Percentiles rank a stretch among this genome's conserved stretches.
These are phyloP conservation scores for Penicillium steckii DNA, from an alignment of 495 filamentous ascomycete species.

Conservation along the genomic window DNA sequence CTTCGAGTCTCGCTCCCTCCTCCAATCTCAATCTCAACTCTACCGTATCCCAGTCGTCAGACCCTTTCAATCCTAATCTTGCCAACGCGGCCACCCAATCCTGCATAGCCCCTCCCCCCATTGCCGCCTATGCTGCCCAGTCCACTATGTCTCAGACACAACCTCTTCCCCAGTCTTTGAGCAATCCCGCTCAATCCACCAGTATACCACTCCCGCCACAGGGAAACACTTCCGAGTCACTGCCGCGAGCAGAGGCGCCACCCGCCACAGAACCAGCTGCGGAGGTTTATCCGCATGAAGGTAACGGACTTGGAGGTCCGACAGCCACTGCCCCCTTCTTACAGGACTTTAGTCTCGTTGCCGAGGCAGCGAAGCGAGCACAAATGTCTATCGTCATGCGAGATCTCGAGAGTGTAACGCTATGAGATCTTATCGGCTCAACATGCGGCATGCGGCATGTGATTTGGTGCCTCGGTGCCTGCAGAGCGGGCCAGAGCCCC, in stretches of 20 bases:
- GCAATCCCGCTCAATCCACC: conserved; percentile 3
- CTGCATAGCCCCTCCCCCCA: conserved; percentile 12
- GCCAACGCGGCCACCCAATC: conserved; percentile 12
- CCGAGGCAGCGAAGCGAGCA: conserved; percentile 92
- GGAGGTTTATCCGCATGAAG: conserved; percentile 31
- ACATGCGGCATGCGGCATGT: neutral
- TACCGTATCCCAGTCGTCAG: conserved; percentile 8
- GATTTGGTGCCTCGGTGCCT: conserved; percentile 8
- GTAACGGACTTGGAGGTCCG: conserved; percentile 41
- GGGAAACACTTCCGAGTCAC: conserved; percentile 2
- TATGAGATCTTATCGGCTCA: conserved; percentile 27
- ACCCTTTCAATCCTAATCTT: conserved; percentile 7
- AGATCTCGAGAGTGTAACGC: conserved; percentile 62
- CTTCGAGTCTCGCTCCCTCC: conserved; percentile 10
- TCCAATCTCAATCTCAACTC: conserved; percentile 8
- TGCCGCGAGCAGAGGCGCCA: conserved; percentile 13
- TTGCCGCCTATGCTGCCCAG: conserved; percentile 10
- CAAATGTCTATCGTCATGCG: conserved; percentile 84
- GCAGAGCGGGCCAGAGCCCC: neutral
- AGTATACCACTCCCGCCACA: conserved; percentile 11
- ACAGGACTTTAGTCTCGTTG: conserved; percentile 79
- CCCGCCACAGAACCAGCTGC: conserved; percentile 16
- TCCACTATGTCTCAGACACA: conserved; percentile 17
- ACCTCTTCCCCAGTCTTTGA: conserved; percentile 15
- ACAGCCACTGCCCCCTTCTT: conserved; percentile 61